Percentiles rank a stretch among this genome's conserved stretches.
Conservation (phyloP, 129 eudicot genomes). For the Heracleum sosnowskyi region DNA sequence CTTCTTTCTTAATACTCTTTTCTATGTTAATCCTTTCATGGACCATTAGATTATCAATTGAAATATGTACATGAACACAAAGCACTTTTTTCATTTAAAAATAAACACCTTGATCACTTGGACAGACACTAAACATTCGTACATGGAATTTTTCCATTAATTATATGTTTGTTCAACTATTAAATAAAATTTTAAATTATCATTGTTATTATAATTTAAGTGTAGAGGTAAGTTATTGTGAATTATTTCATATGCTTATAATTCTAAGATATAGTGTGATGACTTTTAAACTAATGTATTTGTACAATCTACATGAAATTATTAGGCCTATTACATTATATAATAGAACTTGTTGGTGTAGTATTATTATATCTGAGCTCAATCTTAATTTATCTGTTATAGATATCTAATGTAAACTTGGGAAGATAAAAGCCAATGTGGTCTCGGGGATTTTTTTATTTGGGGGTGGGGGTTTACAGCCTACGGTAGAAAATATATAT, state of each 20-base stretch:
- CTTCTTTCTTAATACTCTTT: no score
- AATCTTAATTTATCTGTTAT: no score
- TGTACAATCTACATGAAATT: not conserved
- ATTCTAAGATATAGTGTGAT: not conserved
- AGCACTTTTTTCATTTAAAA: not conserved
- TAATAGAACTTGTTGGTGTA: not conserved
- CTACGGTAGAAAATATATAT: no score
- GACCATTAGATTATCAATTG: not conserved
- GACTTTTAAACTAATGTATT: not conserved
- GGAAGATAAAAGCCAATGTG: no score
- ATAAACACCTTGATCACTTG: not conserved
- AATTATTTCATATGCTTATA: not conserved
- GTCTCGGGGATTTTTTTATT: no score
- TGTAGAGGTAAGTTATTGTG: not conserved
- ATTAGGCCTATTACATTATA: not conserved
- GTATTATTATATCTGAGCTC: not conserved
- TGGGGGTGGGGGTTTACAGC: no score
- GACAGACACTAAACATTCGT: not conserved
- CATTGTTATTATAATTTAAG: no score
- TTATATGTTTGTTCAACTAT: not conserved
- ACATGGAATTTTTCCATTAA: not conserved
- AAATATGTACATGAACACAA: not conserved
- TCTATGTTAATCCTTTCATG: no score
- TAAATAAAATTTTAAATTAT: not conserved
- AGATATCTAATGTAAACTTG: no score